These are phyloP conservation scores for Ogataea ramenticola DNA, from an alignment of 805 yeast species.

Conservation along the genomic window DNA sequence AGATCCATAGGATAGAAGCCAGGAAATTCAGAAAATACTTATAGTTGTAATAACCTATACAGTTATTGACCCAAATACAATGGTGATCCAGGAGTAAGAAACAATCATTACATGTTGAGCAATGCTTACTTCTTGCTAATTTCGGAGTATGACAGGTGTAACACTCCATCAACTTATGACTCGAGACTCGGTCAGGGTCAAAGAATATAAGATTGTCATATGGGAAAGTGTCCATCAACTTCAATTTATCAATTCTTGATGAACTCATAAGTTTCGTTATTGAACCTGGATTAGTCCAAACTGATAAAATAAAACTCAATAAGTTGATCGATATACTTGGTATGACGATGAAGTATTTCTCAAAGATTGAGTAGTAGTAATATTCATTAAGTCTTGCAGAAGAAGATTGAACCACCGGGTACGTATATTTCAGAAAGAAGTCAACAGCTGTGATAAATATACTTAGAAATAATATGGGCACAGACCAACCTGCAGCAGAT, in stretches of 20 bases:
- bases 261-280: slow-evolving; percentile 9
- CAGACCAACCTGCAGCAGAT: slow-evolving; percentile 31
- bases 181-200: slow-evolving; percentile 19
- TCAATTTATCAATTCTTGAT: slow-evolving; percentile 5
- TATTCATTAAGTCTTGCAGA: no score
- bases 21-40: slow-evolving; percentile 39
- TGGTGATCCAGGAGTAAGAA: slow-evolving; percentile 59
- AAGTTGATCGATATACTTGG: slow-evolving; percentile 28
- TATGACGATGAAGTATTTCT: slow-evolving; percentile 15
- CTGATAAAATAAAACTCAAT: slow-evolving; percentile 29
- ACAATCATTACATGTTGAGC: slow-evolving; percentile 62
- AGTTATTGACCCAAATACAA: slow-evolving; percentile 48
- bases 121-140: slow-evolving; percentile 72
- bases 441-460: slow-evolving; percentile 9
- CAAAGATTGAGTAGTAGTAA: background rate
- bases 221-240: slow-evolving; percentile 17
- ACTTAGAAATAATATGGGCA: slow-evolving; percentile 34
- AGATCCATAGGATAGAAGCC: slow-evolving; percentile 23
- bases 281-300: slow-evolving; percentile 38
- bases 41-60: slow-evolving; percentile 47
- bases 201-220: slow-evolving; percentile 35
- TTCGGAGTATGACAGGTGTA: slow-evolving; percentile 58
- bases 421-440: slow-evolving; percentile 18
- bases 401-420: slow-evolving; percentile 6
- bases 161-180: slow-evolving; percentile 36